Evolutionary conservation across 164 flowering plant genomes (phyloP).

Genomic region (Tetracentron sinense): DNA sequence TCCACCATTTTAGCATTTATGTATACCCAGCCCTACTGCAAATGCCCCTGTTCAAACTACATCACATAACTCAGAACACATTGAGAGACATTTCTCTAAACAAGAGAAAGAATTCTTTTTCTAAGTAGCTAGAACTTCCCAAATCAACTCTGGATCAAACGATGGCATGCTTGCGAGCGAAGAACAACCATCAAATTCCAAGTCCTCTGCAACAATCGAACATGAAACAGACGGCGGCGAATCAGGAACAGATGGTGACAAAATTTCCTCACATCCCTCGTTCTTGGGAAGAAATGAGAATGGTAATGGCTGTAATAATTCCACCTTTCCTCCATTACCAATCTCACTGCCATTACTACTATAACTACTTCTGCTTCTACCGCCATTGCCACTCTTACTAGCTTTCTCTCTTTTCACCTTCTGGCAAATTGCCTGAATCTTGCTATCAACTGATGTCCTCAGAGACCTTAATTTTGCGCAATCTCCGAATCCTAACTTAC

Average conservation of each 20-base stretch:
- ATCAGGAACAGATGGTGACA: conserved; percentile 33
- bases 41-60: too few relatives aligned
- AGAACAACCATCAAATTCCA: conserved; percentile 42
- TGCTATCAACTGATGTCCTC: conserved; percentile 65
- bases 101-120: too few relatives aligned
- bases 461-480: conserved; percentile 36
- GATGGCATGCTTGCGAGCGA: conserved; percentile 64
- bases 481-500: too few relatives aligned
- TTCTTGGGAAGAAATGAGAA: conserved; percentile 16
- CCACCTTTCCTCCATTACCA: conserved; percentile 7
- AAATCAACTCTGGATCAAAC: too few relatives aligned
- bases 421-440: conserved; percentile 73
- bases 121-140: too few relatives aligned
- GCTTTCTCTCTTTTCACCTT: conserved; percentile 49
- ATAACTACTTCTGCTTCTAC: not conserved
- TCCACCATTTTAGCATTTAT: too few relatives aligned
- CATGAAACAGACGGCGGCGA: conserved; percentile 29
- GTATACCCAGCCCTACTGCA: too few relatives aligned
- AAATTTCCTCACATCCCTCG: conserved; percentile 19
- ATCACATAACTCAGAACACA: too few relatives aligned
- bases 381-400: conserved; percentile 26
- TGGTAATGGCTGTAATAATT: too few relatives aligned
- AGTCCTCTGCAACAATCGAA: conserved; percentile 10
- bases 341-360: not conserved
- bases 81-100: too few relatives aligned